Evolutionary conservation across 192 early-diverging fungal species (phyloP), one percentile per base, ranked within the genome.

Genomic region (Neocallimastix lanati): DNA sequence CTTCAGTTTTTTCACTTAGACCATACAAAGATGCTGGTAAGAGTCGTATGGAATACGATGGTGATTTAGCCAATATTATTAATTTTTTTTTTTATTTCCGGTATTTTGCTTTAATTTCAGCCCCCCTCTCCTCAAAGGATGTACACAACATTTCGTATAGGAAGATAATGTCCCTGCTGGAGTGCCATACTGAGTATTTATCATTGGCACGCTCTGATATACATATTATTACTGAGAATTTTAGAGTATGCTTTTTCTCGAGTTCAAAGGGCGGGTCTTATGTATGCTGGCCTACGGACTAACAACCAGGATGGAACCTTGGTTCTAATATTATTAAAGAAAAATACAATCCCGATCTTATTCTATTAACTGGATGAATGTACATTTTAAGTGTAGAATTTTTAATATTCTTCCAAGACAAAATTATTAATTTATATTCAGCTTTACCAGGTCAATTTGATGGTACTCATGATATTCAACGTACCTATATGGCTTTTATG

Each of bases 331-430:
- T 86, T 78, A 92, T 95, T 78, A 81, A 81, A 3, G 78, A 86
- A n/a, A 85, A 83, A 28, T 86, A 87, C 76, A 81, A 83, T 28
- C 94, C 95, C 2, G 94, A 96, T 81, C 86, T 97, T 40, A 85
- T 98, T 11, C 92, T 99, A 18, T 88, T 99, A 29, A 96, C 96
- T 12, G 98, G 98, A 35, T 99, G 91, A 88, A 99, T 99, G 98
- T 96, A 97, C 84, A 99, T 99, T 80, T 88, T 99, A 35, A 94
- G 94, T 16, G 86, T 93, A 6, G 86, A 88, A 29, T 99, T 98
- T 81, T 82, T 99, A 77, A 83, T 89, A 29, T 76, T 83, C 79
- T 95, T 98, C 82, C 85, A 88, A 25, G 82, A 86, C 27, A 88
- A 87, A 67, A 87, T 99, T 78, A 94, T 99, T 83, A 99, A 99